Evolutionary conservation across 495 filamentous ascomycete genomes (phyloP).

Genomic region (Aspergillus ostianus): DNA sequence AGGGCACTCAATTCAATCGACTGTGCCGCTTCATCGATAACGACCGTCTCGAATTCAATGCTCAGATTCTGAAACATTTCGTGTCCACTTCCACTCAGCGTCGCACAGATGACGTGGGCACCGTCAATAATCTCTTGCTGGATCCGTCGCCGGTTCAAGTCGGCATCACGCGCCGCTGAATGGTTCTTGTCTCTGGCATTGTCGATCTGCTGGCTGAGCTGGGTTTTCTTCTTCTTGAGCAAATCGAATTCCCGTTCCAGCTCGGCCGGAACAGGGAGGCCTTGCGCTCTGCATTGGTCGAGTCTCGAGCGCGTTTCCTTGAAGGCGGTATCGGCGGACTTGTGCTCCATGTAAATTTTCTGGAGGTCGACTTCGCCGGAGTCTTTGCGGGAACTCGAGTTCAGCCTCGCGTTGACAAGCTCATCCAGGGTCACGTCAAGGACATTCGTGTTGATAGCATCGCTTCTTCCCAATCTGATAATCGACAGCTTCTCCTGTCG

Average conservation of each 20-base stretch:
- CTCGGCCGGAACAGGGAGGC: slow-evolving; percentile 57
- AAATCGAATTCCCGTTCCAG: slow-evolving; percentile 74
- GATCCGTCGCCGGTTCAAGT: slow-evolving; percentile 76
- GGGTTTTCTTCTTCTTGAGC: slow-evolving; percentile 69
- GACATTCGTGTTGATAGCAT: slow-evolving; percentile 89
- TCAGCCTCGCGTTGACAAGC: slow-evolving; percentile 73
- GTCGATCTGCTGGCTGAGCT: slow-evolving; percentile 78
- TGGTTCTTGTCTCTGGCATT: slow-evolving; percentile 80
- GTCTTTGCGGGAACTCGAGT: slow-evolving; percentile 38
- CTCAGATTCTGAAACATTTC: slow-evolving; percentile 95
- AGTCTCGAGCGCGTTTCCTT: slow-evolving; percentile 63
- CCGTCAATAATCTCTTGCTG: slow-evolving; percentile 89
- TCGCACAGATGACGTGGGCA: slow-evolving; percentile 91
- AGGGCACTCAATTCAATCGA: slow-evolving; percentile 96
- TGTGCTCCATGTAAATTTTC: slow-evolving; percentile 79
- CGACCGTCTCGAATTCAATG: slow-evolving; percentile 96
- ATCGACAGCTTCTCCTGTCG: slow-evolving; percentile 71
- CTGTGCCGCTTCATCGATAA: slow-evolving; percentile 97
- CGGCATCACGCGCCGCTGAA: slow-evolving; percentile 70
- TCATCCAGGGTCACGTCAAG: slow-evolving; percentile 92
- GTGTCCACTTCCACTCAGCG: slow-evolving; percentile 91
- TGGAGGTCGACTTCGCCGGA: slow-evolving; percentile 60
- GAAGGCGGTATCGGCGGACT: slow-evolving; percentile 68
- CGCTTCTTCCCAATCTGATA: slow-evolving; percentile 85
- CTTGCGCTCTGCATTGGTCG: slow-evolving; percentile 66